phyloP scores from a whole-genome alignment of 2,329 filamentous ascomycete genomes.

The Chrysoporthe cubensis region DNA sequence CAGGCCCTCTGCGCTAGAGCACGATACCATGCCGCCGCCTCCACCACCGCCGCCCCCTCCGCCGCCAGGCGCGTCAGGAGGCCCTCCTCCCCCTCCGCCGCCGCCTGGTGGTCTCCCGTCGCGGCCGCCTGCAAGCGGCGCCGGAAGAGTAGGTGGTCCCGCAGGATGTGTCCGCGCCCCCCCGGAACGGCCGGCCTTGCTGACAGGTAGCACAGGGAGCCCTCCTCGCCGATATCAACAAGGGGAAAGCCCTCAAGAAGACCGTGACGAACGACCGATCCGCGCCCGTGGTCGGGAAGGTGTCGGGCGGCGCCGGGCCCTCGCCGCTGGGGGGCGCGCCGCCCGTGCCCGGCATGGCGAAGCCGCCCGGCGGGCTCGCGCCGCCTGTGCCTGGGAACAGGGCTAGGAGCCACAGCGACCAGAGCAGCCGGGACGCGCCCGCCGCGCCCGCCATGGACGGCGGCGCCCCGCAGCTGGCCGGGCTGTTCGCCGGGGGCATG shows the following conservation, averaged over 20 bases:
- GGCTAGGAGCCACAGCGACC: conserved; percentile 83
- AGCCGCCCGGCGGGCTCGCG: conserved; percentile 66
- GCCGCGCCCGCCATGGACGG: conserved; percentile 52
- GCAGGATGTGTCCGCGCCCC: too few species aligned
- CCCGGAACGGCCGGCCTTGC: background rate
- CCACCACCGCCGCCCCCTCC: conserved; percentile 74
- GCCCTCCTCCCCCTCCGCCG: conserved; percentile 69
- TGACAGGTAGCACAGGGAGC: conserved; percentile 65
- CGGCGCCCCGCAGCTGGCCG: conserved; percentile 79
- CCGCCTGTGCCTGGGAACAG: conserved; percentile 74
- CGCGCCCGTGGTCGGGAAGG: conserved; percentile 69
- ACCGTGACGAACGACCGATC: conserved; percentile 91
- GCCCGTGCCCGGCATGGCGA: conserved; percentile 70
- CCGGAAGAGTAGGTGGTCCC: conserved; percentile 63
- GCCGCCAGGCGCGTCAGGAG: conserved; percentile 51
- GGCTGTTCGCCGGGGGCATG: conserved; percentile 92
- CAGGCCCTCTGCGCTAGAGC: background rate
- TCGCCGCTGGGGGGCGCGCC: conserved; percentile 75
- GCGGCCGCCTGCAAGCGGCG: conserved; percentile 58
- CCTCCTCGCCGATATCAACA: conserved; percentile 83
- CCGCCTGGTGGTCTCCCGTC: conserved; percentile 58
- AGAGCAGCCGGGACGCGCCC: conserved; percentile 51
- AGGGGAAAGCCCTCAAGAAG: conserved; percentile 81
- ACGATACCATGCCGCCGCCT: conserved; percentile 51
- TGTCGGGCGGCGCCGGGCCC: conserved; percentile 59